Conservation (phyloP, 768 basidiomycete genomes). For the Russula brevipes region DNA sequence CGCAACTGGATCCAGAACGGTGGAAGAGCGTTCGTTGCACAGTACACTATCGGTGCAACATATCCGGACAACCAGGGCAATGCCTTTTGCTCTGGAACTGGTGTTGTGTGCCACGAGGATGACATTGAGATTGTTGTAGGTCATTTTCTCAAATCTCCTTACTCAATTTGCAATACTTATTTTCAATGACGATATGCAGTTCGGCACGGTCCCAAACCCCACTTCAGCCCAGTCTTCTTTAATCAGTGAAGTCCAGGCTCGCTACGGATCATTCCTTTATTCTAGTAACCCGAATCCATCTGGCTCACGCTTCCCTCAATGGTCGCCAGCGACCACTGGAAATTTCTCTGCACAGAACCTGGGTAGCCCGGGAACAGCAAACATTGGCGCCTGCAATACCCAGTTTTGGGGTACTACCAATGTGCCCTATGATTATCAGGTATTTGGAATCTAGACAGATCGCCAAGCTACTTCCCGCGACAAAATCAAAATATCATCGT, state of each 20-base stretch:
- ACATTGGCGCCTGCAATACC: slow-evolving; percentile 56
- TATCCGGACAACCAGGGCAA: slow-evolving; percentile 60
- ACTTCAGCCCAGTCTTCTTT: slow-evolving; percentile 52
- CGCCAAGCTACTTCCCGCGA: too few species aligned
- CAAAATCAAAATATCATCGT: too few species aligned
- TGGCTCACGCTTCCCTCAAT: slow-evolving; percentile 41
- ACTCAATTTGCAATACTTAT: slow-evolving; percentile 28
- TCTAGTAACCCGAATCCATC: slow-evolving; percentile 58
- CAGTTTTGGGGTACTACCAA: slow-evolving; percentile 57
- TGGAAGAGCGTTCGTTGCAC: slow-evolving; percentile 61
- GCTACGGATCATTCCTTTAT: slow-evolving; percentile 61
- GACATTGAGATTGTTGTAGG: slow-evolving; percentile 75
- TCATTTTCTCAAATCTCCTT: slow-evolving; percentile 26
- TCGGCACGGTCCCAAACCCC: slow-evolving; percentile 55
- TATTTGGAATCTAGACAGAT: slow-evolving; percentile 32
- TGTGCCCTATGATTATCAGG: slow-evolving; percentile 69
- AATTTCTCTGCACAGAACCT: slow-evolving; percentile 55
- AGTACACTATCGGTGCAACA: slow-evolving; percentile 61
- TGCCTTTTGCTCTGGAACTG: slow-evolving; percentile 50
- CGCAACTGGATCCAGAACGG: slow-evolving; percentile 61
- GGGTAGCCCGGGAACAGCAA: slow-evolving; percentile 50
- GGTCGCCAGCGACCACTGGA: slow-evolving; percentile 49
- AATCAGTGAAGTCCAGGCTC: slow-evolving; percentile 58
- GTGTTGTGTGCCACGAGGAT: slow-evolving; percentile 72
- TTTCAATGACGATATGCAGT: slow-evolving; percentile 27